Evolutionary conservation across 768 basidiomycete species (phyloP).

Genomic region (Phylloporus arenicola): DNA sequence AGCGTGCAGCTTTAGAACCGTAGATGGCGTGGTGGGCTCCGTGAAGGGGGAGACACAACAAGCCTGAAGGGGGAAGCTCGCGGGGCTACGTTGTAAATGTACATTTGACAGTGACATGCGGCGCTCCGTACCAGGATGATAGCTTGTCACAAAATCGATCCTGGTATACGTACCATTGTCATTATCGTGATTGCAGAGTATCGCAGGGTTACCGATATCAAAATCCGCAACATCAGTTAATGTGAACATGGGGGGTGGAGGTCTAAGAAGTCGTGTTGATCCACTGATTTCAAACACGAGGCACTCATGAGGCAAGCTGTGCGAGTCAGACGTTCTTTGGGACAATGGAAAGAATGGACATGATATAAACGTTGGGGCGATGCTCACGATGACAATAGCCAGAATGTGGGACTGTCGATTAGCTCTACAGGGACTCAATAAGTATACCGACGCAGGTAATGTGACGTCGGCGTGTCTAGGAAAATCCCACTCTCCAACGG

Average conservation of each 20-base stretch:
- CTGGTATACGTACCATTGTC: not conserved
- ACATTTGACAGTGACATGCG: not conserved
- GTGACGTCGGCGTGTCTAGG: not conserved
- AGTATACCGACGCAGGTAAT: not conserved
- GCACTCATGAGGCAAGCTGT: slow-evolving; percentile 8
- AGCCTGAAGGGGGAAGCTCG: slow-evolving; percentile 12
- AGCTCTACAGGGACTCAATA: not conserved
- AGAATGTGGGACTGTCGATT: not conserved
- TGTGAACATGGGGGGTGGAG: not conserved
- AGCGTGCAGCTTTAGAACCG: slow-evolving; percentile 1
- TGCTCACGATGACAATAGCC: not conserved
- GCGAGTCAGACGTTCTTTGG: not conserved
- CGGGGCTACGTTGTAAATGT: slow-evolving; percentile 20
- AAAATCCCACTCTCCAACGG: not conserved
- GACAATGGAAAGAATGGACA: not conserved
- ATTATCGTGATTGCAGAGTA: not conserved
- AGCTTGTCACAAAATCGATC: not conserved
- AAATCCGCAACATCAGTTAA: not conserved
- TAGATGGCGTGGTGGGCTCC: no score
- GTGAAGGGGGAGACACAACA: slow-evolving; percentile 13
- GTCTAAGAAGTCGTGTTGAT: not conserved
- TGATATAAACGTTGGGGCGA: not conserved
- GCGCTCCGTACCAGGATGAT: slow-evolving; percentile 1
- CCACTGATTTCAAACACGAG: slow-evolving; percentile 9
- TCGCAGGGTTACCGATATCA: not conserved